phyloP scores from a whole-genome alignment of 345 rosid genomes.

The Populus deltoides region DNA sequence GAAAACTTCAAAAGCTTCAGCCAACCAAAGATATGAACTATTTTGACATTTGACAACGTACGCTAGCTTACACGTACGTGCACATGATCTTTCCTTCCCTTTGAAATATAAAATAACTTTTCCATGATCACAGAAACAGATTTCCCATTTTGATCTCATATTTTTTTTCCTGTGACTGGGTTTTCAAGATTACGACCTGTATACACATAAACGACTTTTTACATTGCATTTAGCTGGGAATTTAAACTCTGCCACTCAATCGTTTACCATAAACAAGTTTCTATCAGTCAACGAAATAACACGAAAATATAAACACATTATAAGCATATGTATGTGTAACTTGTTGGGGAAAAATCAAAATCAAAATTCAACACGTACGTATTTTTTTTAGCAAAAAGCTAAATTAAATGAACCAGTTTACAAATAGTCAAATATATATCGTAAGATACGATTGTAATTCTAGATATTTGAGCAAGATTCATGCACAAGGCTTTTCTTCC shows the following conservation, averaged over 20 bases:
- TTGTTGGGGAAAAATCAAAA: background rate
- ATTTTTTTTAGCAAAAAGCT: background rate
- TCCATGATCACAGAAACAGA: background rate
- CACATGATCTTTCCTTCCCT: background rate
- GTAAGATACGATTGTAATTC: background rate
- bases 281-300: background rate
- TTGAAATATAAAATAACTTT: background rate
- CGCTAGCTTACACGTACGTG: background rate
- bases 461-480: background rate
- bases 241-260: background rate
- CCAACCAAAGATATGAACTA: slow-evolving; percentile 1
- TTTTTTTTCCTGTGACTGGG: too few species aligned
- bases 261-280: background rate
- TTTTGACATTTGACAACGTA: slow-evolving; percentile 3
- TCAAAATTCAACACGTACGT: background rate
- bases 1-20: slow-evolving; percentile 12
- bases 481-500: background rate
- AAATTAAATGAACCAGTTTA: background rate
- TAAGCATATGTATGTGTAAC: background rate
- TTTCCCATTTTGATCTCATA: background rate
- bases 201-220: background rate
- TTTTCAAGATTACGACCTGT: background rate
- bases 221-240: background rate
- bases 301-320: background rate
- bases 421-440: background rate